Percentiles rank a stretch among this genome's conserved stretches.
Evolutionary conservation across 208 protist species (phyloP).

Genomic region (Angomonas deanei): DNA sequence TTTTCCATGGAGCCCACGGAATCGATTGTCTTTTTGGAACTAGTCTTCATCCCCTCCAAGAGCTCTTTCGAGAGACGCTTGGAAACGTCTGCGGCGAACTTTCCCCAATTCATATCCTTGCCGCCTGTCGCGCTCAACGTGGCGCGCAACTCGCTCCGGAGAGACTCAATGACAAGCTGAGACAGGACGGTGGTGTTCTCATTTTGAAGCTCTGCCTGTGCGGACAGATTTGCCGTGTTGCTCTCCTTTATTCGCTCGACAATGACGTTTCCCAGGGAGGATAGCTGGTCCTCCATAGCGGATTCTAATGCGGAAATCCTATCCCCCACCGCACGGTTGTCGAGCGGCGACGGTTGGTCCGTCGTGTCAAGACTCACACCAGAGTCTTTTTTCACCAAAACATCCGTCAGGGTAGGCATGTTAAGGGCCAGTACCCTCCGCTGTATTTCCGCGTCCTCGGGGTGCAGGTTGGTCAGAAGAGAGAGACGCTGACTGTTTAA

Average conservation of each 20-base stretch:
- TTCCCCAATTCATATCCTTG: neutral
- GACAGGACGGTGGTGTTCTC: slow-evolving; percentile 10
- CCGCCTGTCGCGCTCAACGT: slow-evolving; percentile 1
- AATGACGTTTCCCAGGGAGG: slow-evolving; percentile 59
- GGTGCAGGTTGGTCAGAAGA: slow-evolving; percentile 66
- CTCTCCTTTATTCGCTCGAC: slow-evolving; percentile 25
- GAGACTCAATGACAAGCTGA: slow-evolving; percentile 40
- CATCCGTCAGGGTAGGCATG: slow-evolving; percentile 34
- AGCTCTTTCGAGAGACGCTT: slow-evolving; percentile 6
- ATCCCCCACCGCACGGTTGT: neutral
- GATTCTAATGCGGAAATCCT: slow-evolving; percentile 25
- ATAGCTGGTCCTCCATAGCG: slow-evolving; percentile 48
- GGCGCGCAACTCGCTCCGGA: slow-evolving; percentile 38
- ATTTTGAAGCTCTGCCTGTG: slow-evolving; percentile 20
- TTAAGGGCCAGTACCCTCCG: slow-evolving; percentile 48
- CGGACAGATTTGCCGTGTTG: slow-evolving; percentile 25
- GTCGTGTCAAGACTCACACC: slow-evolving; percentile 1
- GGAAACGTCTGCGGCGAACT: neutral
- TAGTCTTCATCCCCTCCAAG: neutral
- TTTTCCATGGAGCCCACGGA: neutral
- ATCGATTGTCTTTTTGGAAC: neutral
- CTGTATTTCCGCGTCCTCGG: slow-evolving; percentile 64
- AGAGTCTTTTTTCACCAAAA: slow-evolving; percentile 33
- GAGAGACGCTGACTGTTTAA: slow-evolving; percentile 20
- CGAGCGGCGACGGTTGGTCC: neutral